Evolutionary conservation across 805 yeast species (phyloP).

Genomic region (Saccharomycopsis lassenensis): DNA sequence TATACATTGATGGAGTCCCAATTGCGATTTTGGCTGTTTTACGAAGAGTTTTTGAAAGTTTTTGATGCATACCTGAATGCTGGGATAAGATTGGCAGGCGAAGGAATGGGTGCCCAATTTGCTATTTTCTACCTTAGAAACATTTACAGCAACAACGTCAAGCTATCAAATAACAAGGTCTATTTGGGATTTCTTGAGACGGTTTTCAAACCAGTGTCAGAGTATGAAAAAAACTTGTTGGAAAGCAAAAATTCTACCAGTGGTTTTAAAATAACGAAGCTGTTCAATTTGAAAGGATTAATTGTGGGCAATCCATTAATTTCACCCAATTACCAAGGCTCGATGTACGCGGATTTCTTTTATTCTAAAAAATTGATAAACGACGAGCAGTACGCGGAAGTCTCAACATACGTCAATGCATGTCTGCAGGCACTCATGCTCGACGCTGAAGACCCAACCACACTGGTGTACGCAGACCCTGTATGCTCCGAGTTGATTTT

Average conservation of each 20-base stretch:
- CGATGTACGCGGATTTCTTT: conserved; percentile 11
- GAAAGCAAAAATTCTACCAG: conserved; percentile 55
- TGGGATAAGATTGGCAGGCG: too few relatives aligned
- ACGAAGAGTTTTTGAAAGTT: conserved; percentile 41
- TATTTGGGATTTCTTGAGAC: conserved; percentile 52
- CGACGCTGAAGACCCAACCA: conserved; percentile 4
- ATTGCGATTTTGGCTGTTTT: too few relatives aligned
- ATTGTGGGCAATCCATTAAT: conserved; percentile 93
- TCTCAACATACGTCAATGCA: not conserved
- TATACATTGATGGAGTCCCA: too few relatives aligned
- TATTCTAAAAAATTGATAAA: conserved; percentile 10
- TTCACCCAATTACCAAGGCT: conserved; percentile 68
- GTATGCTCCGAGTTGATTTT: conserved; percentile 9
- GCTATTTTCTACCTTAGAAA: too few relatives aligned
- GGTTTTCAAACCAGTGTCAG: conserved; percentile 65
- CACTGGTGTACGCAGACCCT: too few relatives aligned
- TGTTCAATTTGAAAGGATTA: conserved; percentile 48
- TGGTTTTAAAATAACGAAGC: too few relatives aligned
- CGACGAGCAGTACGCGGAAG: conserved; percentile 8
- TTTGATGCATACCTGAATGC: conserved; percentile 55
- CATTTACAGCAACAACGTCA: too few relatives aligned
- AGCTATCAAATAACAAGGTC: too few relatives aligned
- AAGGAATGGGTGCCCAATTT: too few relatives aligned
- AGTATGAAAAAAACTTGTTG: conserved; percentile 60
- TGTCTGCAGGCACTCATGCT: conserved; percentile 4